A percentile compares a stretch with the other conserved stretches of the same genome.
Evolutionary conservation across 2,329 filamentous ascomycete species (phyloP).

Genomic region (Penicillium sp.): DNA sequence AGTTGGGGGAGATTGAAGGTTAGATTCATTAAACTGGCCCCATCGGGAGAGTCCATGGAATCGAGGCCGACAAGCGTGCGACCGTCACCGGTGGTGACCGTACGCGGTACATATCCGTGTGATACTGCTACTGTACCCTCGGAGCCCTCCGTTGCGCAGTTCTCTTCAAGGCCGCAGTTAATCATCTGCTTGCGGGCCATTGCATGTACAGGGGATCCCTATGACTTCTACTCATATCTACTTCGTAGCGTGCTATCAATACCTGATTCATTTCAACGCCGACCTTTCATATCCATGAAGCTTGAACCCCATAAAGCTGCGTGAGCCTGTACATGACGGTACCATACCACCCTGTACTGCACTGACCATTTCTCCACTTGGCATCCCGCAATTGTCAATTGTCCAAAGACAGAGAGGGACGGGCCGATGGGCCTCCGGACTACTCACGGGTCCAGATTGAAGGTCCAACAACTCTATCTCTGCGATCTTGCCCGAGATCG

Average conservation of each 20-base stretch:
- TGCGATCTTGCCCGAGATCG: neutral
- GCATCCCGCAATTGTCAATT: constrained; percentile 4
- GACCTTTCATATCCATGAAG: neutral
- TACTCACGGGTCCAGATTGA: neutral
- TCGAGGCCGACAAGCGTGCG: constrained; percentile 6
- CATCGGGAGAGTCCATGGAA: constrained; percentile 3
- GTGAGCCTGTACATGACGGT: neutral
- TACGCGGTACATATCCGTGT: neutral
- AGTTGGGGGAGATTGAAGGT: neutral
- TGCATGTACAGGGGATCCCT: neutral
- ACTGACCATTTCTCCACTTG: neutral
- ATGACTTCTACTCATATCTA: neutral
- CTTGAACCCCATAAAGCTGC: neutral
- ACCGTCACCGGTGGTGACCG: neutral
- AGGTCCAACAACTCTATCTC: neutral
- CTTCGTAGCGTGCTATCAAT: neutral
- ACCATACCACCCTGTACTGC: neutral
- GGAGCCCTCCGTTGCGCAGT: constrained; percentile 3
- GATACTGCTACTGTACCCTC: neutral
- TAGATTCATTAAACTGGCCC: constrained; percentile 4
- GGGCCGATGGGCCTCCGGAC: constrained; percentile 2
- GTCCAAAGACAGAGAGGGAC: neutral
- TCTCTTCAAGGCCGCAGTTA: neutral
- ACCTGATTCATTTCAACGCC: neutral
- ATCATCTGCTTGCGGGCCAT: neutral